phyloP scores from a whole-genome alignment of 225 moss, liverwort and hornwort genomes.

The Sphagnum contortum region DNA sequence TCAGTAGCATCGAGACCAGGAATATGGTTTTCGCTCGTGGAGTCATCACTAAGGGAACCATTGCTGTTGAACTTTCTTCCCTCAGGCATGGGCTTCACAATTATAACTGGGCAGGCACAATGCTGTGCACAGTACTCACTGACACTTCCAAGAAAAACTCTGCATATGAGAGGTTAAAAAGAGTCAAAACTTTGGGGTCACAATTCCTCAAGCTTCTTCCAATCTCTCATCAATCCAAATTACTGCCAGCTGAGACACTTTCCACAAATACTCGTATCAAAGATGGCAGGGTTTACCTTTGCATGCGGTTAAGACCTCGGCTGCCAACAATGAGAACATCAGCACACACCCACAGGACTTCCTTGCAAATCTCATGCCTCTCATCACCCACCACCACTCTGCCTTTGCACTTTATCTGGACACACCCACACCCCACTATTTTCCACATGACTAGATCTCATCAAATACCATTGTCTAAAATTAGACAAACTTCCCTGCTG shows the following conservation, averaged over 20 bases:
- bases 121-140: conserved; percentile 44
- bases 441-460: background rate
- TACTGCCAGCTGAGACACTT: no score
- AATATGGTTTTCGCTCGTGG: conserved; percentile 32
- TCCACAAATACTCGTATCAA: background rate
- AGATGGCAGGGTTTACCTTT: conserved; percentile 11
- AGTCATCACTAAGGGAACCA: conserved; percentile 8
- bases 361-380: conserved; percentile 43
- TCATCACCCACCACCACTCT: conserved; percentile 40
- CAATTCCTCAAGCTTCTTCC: background rate
- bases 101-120: conserved; percentile 44
- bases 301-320: conserved; percentile 39
- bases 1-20: conserved; percentile 33
- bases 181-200: background rate
- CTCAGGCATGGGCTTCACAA: conserved; percentile 23
- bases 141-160: conserved; percentile 42
- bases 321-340: conserved; percentile 48
- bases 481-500: no score
- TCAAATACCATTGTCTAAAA: no score
- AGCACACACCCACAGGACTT: conserved; percentile 40
- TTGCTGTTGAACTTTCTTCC: conserved; percentile 11
- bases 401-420: conserved; percentile 33
- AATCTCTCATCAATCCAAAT: no score
- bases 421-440: background rate
- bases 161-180: conserved; percentile 14